phyloP scores from a whole-genome alignment of 192 early-diverging fungal species.

The Dissophora ornata region DNA sequence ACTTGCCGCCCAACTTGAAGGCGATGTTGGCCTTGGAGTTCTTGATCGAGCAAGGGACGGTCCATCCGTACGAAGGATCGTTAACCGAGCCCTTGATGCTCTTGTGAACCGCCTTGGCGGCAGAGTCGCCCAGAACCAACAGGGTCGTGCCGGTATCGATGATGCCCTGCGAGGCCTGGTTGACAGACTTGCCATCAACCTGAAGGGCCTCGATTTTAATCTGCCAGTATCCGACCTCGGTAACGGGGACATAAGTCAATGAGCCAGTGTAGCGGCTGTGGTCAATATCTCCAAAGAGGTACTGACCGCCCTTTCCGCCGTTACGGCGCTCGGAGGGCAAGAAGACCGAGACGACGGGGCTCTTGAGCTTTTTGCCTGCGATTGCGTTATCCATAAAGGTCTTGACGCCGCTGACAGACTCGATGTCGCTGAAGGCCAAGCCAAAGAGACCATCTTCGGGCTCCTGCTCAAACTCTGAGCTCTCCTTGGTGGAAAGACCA shows the following conservation, averaged over 20 bases:
- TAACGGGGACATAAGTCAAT: slow-evolving; percentile 62
- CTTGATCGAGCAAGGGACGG: slow-evolving; percentile 8
- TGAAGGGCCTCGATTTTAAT: slow-evolving; percentile 55
- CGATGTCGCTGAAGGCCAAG: slow-evolving; percentile 63
- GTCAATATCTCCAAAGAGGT: slow-evolving; percentile 67
- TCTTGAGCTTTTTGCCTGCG: slow-evolving; percentile 57
- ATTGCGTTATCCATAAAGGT: slow-evolving; percentile 68
- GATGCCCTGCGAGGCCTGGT: slow-evolving; percentile 51
- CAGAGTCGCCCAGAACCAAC: slow-evolving; percentile 61
- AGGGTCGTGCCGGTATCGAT: slow-evolving; percentile 75
- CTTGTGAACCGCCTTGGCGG: slow-evolving; percentile 60
- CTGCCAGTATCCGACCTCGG: slow-evolving; percentile 64
- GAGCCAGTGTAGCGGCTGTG: slow-evolving; percentile 55
- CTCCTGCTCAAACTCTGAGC: slow-evolving; percentile 58
- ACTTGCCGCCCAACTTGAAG: slow-evolving; percentile 48
- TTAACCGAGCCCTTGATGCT: slow-evolving; percentile 15
- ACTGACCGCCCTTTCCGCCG: slow-evolving; percentile 58
- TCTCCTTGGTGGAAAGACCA: slow-evolving; percentile 66
- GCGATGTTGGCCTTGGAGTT: slow-evolving; percentile 19
- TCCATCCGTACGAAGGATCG: background rate
- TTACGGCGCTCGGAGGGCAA: slow-evolving; percentile 59
- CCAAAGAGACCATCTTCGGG: slow-evolving; percentile 72
- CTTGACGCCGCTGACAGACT: slow-evolving; percentile 49
- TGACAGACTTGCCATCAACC: slow-evolving; percentile 39
- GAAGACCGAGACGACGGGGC: slow-evolving; percentile 71